These are phyloP conservation scores for Moesziomyces sp. DNA, from an alignment of 1,284 basidiomycete species.

Conservation along the genomic window DNA sequence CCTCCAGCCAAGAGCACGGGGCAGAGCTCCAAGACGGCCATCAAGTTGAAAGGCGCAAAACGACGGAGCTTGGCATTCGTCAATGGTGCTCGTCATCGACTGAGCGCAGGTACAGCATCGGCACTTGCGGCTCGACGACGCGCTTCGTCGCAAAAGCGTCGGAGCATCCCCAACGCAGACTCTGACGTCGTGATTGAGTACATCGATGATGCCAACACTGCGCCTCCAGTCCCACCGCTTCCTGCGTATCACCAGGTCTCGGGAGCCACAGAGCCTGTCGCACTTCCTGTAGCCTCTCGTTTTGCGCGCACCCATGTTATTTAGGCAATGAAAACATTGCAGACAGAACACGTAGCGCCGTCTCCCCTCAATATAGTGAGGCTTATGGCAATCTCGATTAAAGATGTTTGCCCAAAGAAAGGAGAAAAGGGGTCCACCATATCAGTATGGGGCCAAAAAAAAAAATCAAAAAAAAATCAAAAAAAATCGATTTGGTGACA, in stretches of 20 bases:
- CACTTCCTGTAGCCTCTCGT: constrained; percentile 21
- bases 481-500: constrained; percentile 54
- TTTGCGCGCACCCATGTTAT: constrained; percentile 25
- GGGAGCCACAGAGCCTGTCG: neutral
- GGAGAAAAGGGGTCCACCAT: too few relatives aligned
- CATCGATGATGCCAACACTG: constrained; percentile 15
- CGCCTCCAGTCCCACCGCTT: constrained; percentile 32
- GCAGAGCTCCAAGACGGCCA: constrained; percentile 11
- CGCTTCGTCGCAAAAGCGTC: neutral
- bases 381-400: too few relatives aligned
- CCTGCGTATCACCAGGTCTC: constrained; percentile 39
- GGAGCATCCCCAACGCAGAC: constrained; percentile 19
- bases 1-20: constrained; percentile 29
- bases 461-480: constrained; percentile 2
- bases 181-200: constrained; percentile 19
- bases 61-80: constrained; percentile 35
- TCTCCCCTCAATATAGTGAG: too few relatives aligned
- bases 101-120: constrained; percentile 33
- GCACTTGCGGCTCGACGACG: constrained; percentile 28
- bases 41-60: constrained; percentile 19
- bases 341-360: too few relatives aligned
- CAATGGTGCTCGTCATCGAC: constrained; percentile 15
- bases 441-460: too few relatives aligned
- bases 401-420: too few relatives aligned
- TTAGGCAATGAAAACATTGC: constrained; percentile 1